Base-by-base conservation (phyloP, 768 basidiomycete species). In the Macrocybe gigantea region DNA sequence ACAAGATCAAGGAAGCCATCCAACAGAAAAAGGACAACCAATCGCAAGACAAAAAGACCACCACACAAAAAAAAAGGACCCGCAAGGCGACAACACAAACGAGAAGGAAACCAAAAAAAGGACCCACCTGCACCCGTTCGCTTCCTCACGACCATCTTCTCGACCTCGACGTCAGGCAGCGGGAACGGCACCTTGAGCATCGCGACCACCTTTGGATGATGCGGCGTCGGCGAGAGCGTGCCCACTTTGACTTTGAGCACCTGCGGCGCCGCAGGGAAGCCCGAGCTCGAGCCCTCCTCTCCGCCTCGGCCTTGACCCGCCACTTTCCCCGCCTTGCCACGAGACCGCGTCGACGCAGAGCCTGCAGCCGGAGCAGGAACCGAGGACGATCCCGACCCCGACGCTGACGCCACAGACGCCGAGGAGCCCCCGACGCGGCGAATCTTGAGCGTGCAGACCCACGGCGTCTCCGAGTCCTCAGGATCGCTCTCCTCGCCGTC, bases 381-480 rank as follows among this genome's bases (percentile, higher is more conserved):
- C n/a, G 53, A 53, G n/a, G 44, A 33, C 13, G 51, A 39, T 9
- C 51, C 45, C 34, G 52, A 44, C 33, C 51, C 53, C 13, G 53
- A 46, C 33, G 58, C 55, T 15, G 42, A 43, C 22, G 54, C 31
- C 32, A 51, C 48, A 14, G 54, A 49, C 33, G 44, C 47, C 12
- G 54, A 49, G 32, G 39, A 49, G 6, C 46, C 50, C 48, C 45
- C 51, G 12, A 53, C 45, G 15, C 78, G 68, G 14, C 83, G 77
- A 33, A 86, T 70, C 50, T 83, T 79, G 53, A 93, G 72, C n/a
- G 80, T 82, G 60, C 94, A 97, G 40, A 85, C 82, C 93, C 93
- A 98, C 0, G 95, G 93, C 15, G 92, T 93, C 65, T 98, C 94
- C 38, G 89, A 91, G 59, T 97, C 95, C 61, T 98, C 94, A 0